Base-by-base conservation (phyloP, 2,329 filamentous ascomycete genomes). In the Tolypocladium nubicola region DNA sequence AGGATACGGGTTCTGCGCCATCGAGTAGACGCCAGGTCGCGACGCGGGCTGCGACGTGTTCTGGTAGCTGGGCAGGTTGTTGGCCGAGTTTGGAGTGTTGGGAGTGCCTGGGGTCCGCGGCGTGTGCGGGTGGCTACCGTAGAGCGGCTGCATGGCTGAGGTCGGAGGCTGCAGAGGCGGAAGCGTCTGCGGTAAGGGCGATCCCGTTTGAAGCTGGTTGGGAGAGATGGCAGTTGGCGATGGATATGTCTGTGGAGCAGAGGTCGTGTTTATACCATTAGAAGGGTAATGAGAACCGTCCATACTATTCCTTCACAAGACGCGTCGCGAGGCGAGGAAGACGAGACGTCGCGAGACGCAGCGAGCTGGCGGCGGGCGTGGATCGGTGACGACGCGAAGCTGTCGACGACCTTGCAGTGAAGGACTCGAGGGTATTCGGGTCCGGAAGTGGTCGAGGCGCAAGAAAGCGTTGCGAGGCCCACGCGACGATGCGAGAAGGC, bases 21-120 rank as follows among this genome's bases (percentile, higher is more conserved):
- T 82, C 57, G 77, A 76, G 66, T 80, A 80, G 23, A 79, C 72
- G 57, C 75, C 76, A 58, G 75, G 75, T 57, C 80, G 76, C 53
- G 74, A 74, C 40, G 68, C 71, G 56, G 75, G 74, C 62, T 81
- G 76, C 35, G 75, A 74, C 41, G 75, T 78, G 59, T 77, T 75
- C 62, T 79, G 79, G 64, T 83, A 84, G 67, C 72, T 78, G 19
- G 71, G 68, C 75, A 84, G 77, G 65, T 74, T 77, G 68, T 73
- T 76, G 55, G 74, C 72, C 41, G 81, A 80, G 57, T 78, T 80
- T 41, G 83, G 82, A 35, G 82, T 83, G 67, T 82, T 84, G 41
- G 83, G 82, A 19, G 83, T 84, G n/a, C 80, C 79, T 52, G 82
- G 80, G 26, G 82, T 84, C 66, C 82, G 78, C 62, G 83, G 83